These are phyloP conservation scores for Phytophthora pisi DNA, from an alignment of 352 stramenopile genomes.

Conservation along the genomic window DNA sequence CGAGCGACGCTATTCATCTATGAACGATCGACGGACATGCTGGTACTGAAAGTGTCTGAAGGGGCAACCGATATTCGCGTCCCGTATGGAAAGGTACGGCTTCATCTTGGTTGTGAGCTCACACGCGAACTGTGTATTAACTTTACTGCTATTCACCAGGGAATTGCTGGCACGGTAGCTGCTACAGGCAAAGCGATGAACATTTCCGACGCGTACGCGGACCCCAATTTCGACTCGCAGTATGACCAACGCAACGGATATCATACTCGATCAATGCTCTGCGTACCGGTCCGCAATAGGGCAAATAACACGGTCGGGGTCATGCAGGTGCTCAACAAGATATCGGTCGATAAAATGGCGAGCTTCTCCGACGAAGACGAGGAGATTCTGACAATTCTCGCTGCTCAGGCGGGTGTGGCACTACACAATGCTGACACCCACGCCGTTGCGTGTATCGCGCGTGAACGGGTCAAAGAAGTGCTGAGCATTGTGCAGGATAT, in stretches of 20 bases:
- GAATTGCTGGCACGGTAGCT: constrained; percentile 90
- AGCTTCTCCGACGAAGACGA: constrained; percentile 88
- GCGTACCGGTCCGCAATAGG: constrained; percentile 84
- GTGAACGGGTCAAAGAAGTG: constrained; percentile 79
- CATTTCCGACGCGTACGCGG: constrained; percentile 93
- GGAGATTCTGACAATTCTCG: constrained; percentile 87
- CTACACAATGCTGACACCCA: constrained; percentile 88
- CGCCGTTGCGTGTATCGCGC: constrained; percentile 49
- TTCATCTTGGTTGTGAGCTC: neutral
- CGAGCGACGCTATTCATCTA: constrained; percentile 91
- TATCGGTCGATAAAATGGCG: constrained; percentile 54
- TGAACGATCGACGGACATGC: constrained; percentile 72
- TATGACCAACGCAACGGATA: constrained; percentile 94
- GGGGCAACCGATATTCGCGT: constrained; percentile 86
- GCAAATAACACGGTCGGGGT: constrained; percentile 86
- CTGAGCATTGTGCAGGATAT: constrained; percentile 91
- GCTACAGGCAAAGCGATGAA: constrained; percentile 84
- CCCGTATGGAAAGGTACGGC: constrained; percentile 72
- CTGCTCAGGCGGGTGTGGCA: constrained; percentile 84
- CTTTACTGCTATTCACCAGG: constrained; percentile 37
- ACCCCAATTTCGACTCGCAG: constrained; percentile 92
- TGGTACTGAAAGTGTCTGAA: constrained; percentile 89
- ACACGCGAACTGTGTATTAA: neutral
- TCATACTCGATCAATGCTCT: constrained; percentile 92
- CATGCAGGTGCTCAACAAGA: constrained; percentile 91